Conservation (phyloP, 1,284 basidiomycete species). For the Puccinia coronata region DNA sequence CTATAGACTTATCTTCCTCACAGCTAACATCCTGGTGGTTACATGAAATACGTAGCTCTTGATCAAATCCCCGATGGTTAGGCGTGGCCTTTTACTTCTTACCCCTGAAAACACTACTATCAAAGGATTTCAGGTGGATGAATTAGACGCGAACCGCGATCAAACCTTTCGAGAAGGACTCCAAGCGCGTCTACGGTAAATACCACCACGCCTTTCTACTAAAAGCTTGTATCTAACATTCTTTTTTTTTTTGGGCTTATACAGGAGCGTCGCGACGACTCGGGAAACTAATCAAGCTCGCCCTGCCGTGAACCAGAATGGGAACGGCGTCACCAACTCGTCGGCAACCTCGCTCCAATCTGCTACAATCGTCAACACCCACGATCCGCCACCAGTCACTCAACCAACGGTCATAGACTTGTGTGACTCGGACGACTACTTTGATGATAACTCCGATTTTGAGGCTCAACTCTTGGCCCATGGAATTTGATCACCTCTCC, state of each 20-base stretch:
- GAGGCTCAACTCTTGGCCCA: slow-evolving; percentile 34
- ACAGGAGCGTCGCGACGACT: not conserved
- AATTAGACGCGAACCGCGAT: slow-evolving; percentile 49
- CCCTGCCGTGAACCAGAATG: slow-evolving; percentile 1
- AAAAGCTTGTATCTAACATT: not conserved
- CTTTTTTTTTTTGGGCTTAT: not conserved
- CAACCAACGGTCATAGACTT: slow-evolving; percentile 13
- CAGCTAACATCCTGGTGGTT: not conserved
- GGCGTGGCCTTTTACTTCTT: slow-evolving; percentile 51
- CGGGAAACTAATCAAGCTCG: not conserved
- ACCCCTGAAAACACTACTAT: slow-evolving; percentile 51
- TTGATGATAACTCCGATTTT: slow-evolving; percentile 46
- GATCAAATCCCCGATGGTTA: slow-evolving; percentile 49
- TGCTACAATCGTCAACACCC: slow-evolving; percentile 21
- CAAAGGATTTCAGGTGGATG: slow-evolving; percentile 52
- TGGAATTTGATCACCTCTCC: not conserved
- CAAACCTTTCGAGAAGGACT: slow-evolving; percentile 50
- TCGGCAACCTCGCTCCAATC: not conserved
- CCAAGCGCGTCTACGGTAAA: slow-evolving; percentile 49
- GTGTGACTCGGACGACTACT: slow-evolving; percentile 44
- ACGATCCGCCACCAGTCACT: slow-evolving; percentile 23
- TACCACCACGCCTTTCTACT: not conserved
- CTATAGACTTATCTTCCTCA: not conserved
- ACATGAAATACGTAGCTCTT: slow-evolving; percentile 41
- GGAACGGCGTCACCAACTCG: not conserved